These are phyloP conservation scores for Trichosporon sp. DNA, from an alignment of 1,284 basidiomycete species.

Conservation along the genomic window DNA sequence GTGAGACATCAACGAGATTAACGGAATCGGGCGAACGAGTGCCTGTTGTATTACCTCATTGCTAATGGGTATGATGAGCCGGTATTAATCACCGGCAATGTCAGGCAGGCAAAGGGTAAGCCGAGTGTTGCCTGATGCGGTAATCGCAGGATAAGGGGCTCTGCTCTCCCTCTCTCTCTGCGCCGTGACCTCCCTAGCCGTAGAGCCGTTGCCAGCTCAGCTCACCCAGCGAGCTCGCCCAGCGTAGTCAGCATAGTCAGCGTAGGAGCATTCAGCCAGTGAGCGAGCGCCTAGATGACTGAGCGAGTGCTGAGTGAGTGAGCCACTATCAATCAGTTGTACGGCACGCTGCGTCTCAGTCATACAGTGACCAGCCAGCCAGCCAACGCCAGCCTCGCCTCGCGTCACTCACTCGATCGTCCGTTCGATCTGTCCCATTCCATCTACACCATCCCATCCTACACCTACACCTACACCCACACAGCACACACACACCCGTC, in stretches of 20 bases:
- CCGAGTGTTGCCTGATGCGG: neutral
- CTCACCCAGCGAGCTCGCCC: neutral
- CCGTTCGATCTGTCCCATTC: neutral
- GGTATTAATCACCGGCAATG: neutral
- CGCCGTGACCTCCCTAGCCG: neutral
- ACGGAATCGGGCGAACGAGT: too few species aligned
- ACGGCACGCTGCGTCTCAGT: neutral
- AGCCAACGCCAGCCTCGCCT: neutral
- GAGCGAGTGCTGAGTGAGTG: too few species aligned
- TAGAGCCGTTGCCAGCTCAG: neutral
- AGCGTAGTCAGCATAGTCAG: too few species aligned
- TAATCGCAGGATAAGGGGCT: neutral
- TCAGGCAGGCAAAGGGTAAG: neutral
- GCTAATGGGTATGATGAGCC: neutral
- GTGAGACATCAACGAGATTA: too few species aligned
- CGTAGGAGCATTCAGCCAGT: too few species aligned
- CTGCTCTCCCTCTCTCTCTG: neutral
- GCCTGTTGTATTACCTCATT: neutral
- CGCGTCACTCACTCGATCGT: constrained; percentile 3
- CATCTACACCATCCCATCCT: neutral
- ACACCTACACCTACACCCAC: constrained; percentile 4
- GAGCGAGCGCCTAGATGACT: too few species aligned
- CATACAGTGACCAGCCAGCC: neutral
- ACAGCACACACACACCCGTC: too few species aligned
- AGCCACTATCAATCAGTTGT: neutral